A percentile compares a stretch with the other conserved stretches of the same genome.
Conservation (phyloP, 305 asterid genomes). For the Fraxinus sp. region DNA sequence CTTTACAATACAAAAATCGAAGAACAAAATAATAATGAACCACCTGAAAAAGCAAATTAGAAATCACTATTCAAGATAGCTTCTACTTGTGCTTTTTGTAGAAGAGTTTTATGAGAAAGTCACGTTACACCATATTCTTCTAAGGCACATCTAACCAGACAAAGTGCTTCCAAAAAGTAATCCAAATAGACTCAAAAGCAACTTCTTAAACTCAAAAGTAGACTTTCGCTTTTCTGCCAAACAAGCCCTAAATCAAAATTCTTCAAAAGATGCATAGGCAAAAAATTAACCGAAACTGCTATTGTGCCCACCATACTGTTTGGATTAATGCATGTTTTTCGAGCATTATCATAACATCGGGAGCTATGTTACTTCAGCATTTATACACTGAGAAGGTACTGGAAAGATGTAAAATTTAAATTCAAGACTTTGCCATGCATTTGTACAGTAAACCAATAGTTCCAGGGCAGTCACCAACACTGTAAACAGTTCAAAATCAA, state of each 20-base stretch:
- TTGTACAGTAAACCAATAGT: not conserved
- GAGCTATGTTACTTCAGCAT: not conserved
- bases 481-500: not conserved
- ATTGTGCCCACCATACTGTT: not conserved
- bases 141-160: not conserved
- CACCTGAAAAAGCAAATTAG: not conserved
- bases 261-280: not conserved
- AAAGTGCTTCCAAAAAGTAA: not conserved
- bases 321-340: not conserved
- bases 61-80: not conserved
- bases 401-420: not conserved
- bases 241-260: not conserved
- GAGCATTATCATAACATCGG: not conserved
- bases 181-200: not conserved
- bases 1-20: not conserved
- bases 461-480: not conserved
- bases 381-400: not conserved
- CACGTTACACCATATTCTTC: not conserved
- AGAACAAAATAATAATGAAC: not conserved
- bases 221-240: not conserved
- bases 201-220: not conserved
- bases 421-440: not conserved
- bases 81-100: no score
- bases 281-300: not conserved
- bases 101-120: no score